phyloP scores from a whole-genome alignment of 371 early-diverging fungal genomes.

The Basidiobolus heterosporus region DNA sequence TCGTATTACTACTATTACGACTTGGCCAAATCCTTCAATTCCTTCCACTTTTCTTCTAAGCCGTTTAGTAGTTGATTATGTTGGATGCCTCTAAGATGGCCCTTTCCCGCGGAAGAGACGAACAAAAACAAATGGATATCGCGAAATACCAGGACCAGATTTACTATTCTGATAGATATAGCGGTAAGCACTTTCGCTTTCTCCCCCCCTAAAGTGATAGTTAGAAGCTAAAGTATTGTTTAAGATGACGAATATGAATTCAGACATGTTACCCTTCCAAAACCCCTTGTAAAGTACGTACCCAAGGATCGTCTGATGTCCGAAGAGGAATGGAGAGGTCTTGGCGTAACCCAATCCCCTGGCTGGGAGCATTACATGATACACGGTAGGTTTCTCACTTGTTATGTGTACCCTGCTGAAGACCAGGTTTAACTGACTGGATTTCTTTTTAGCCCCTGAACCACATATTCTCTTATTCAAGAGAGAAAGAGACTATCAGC shows the following conservation, averaged over 20 bases:
- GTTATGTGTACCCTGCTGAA: too few species aligned
- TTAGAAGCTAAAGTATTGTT: background rate
- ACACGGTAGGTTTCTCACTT: constrained; percentile 47
- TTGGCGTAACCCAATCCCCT: constrained; percentile 61
- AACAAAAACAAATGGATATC: constrained; percentile 26
- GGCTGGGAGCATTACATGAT: constrained; percentile 83
- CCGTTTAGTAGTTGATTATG: too few species aligned
- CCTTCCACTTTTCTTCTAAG: too few species aligned
- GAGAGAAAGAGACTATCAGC: constrained; percentile 47
- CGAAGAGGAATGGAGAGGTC: constrained; percentile 57
- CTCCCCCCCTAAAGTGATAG: background rate
- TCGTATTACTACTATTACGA: too few species aligned
- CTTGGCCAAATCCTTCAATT: too few species aligned
- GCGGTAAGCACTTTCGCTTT: constrained; percentile 11
- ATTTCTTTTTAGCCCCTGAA: constrained; percentile 38
- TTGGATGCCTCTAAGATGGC: too few species aligned
- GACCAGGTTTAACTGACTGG: background rate
- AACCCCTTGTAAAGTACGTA: constrained; percentile 34
- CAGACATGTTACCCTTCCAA: constrained; percentile 61
- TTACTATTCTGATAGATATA: constrained; percentile 42
- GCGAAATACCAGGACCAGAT: constrained; percentile 26
- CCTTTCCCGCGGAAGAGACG: too few species aligned
- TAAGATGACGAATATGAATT: constrained; percentile 15
- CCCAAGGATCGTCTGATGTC: constrained; percentile 34
- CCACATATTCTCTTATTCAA: constrained; percentile 72